phyloP scores from a whole-genome alignment of 1,139 yeast genomes.

The Eremothecium coryli region DNA sequence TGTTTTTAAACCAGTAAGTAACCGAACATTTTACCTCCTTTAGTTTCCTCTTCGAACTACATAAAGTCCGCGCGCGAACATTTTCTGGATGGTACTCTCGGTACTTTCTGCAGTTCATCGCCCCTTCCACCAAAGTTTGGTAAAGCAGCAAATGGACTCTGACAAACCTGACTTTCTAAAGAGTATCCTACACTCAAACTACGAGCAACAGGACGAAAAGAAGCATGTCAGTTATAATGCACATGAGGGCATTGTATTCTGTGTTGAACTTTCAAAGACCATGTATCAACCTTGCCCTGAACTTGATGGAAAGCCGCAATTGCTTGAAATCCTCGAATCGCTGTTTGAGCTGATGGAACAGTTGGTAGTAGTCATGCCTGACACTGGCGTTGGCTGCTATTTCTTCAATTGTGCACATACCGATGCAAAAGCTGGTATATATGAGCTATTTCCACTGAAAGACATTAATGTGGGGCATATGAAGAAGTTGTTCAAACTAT shows the following conservation, averaged over 20 bases:
- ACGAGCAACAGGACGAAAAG: constrained; percentile 1
- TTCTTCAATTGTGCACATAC: constrained; percentile 41
- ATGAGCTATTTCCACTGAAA: constrained; percentile 32
- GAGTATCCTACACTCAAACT: constrained; percentile 2
- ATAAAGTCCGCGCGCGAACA: too few species aligned
- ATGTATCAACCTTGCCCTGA: constrained; percentile 33
- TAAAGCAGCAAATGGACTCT: too few species aligned
- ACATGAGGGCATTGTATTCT: constrained; percentile 55
- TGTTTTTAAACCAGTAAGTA: too few species aligned
- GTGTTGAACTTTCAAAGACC: constrained; percentile 49
- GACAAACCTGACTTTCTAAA: constrained; percentile 8
- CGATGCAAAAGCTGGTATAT: constrained; percentile 28
- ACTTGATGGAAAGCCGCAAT: constrained; percentile 35
- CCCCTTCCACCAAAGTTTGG: too few species aligned
- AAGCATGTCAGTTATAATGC: constrained; percentile 36
- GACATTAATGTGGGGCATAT: constrained; percentile 36
- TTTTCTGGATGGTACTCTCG: too few species aligned
- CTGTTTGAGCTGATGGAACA: constrained; percentile 48
- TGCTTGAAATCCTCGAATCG: constrained; percentile 47
- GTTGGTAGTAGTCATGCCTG: constrained; percentile 48
- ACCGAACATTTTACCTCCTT: too few species aligned
- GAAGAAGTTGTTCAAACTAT: constrained; percentile 33
- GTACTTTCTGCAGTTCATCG: too few species aligned
- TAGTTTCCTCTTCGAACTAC: too few species aligned
- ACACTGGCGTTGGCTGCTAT: constrained; percentile 60